Evolutionary conservation across 139 green algal genomes (phyloP), one percentile per base, ranked within the genome.

Genomic region (Protoeuglena noctilucae): DNA sequence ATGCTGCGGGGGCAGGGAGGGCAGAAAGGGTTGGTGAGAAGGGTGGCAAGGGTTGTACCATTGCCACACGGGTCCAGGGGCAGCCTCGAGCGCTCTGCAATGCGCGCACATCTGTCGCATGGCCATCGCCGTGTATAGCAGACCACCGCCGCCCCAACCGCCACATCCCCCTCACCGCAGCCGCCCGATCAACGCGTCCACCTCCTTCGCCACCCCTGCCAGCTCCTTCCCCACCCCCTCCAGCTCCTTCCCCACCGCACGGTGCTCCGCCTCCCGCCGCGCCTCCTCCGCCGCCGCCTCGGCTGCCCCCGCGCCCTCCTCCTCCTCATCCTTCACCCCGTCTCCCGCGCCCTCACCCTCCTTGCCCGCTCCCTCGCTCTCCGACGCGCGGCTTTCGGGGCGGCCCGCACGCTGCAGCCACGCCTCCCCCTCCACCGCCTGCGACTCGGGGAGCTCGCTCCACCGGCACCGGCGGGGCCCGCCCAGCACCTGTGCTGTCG

Each of bases 401-500:
- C 17, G 53, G 34, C 0, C 53, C 9, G 30, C 28, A 14, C 40
- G 40, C 30, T 45, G 23, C 31, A 54, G 4, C 18, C 14, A 25
- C 21, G 54, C 52, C 24, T 51, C 51, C 25, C 24, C 39, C 6
- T 39, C 30, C 28, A 58, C 9, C 2, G 48, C 43, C 27, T 16
- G 24, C 40, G 40, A 74, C 39, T 70, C 62, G 2, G 56, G 4
- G 0, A 49, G 23, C 7, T 54, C 30, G 49, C 47, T 65, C 40
- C 48, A 68, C 23, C 40, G 2, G 48, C 76, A 70, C 48, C 48
- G 39, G 28, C 43, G 48, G 21, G 57, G 24, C 22, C 68, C 66
- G 39, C 62, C 51, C 0, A 76, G 58, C 47, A 83, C n/a, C 40
- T 87, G 75, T 5, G 78, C 66, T 26, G 72, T 34, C 1, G 80